Conservation (phyloP, 768 basidiomycete species). For the Termitomyces sp. region DNA sequence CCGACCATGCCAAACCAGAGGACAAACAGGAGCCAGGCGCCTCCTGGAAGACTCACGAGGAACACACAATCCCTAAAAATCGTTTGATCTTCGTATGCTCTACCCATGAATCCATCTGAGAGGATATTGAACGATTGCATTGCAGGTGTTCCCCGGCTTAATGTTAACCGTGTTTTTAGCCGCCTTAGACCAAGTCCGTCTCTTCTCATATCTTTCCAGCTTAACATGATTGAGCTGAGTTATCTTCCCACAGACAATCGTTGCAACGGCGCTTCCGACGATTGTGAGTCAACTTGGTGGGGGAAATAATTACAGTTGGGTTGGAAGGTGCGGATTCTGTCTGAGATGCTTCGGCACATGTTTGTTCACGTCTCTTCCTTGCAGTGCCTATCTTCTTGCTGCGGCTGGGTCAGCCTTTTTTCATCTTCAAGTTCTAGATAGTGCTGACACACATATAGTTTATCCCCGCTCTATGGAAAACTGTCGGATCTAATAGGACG, state of each 20-base stretch:
- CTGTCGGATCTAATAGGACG: conserved; percentile 57
- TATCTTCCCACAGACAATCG: conserved; percentile 46
- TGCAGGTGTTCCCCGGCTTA: conserved; percentile 44
- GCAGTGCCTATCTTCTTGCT: conserved; percentile 71
- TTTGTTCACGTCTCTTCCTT: background rate
- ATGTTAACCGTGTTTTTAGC: conserved; percentile 48
- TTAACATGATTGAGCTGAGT: background rate
- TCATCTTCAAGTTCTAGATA: background rate
- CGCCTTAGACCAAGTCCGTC: conserved; percentile 57
- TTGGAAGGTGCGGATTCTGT: conserved; percentile 50
- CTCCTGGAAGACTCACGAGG: conserved; percentile 54
- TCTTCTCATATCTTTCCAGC: too few relatives aligned
- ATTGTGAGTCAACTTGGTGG: conserved; percentile 66
- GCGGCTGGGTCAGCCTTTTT: conserved; percentile 40
- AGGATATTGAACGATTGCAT: background rate
- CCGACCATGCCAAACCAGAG: conserved; percentile 13
- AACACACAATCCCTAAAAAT: conserved; percentile 56
- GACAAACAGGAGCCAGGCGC: conserved; percentile 38
- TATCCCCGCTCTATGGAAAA: conserved; percentile 77
- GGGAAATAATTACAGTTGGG: conserved; percentile 67
- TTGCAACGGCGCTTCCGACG: conserved; percentile 74
- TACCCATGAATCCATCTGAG: background rate
- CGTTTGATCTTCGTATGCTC: conserved; percentile 40
- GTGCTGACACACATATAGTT: conserved; percentile 22
- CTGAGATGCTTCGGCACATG: background rate